Evolutionary conservation across 1,284 basidiomycete species (phyloP).

Genomic region (Apiotrichum brassicae): DNA sequence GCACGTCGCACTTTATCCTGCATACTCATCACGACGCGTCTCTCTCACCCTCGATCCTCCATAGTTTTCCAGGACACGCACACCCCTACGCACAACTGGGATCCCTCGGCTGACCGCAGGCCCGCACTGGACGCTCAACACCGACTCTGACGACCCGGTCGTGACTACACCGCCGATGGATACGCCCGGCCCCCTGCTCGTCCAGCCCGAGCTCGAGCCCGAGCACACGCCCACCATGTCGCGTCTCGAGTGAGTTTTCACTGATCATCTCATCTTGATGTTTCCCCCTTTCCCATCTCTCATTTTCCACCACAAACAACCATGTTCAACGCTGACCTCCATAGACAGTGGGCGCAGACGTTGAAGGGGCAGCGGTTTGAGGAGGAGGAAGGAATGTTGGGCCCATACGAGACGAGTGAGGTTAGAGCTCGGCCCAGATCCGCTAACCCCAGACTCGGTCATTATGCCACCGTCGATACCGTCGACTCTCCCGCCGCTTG

Average conservation of each 20-base stretch:
- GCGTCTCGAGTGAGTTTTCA: not conserved
- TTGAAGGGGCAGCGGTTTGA: conserved; percentile 4
- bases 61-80: not conserved
- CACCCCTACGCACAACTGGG: not conserved
- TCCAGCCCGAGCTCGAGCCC: too few relatives aligned
- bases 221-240: not conserved
- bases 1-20: too few relatives aligned
- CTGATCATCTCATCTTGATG: not conserved
- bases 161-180: too few relatives aligned
- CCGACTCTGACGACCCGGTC: too few relatives aligned
- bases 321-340: not conserved
- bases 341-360: conserved; percentile 1
- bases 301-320: too few relatives aligned
- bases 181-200: too few relatives aligned
- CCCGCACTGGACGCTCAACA: not conserved
- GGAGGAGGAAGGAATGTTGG: conserved; percentile 36
- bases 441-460: not conserved
- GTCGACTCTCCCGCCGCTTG: not conserved
- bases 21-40: too few relatives aligned
- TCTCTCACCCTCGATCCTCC: too few relatives aligned
- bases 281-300: not conserved
- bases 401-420: conserved; percentile 38
- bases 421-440: too few relatives aligned
- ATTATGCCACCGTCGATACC: not conserved
- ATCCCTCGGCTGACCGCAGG: not conserved